Conservation (phyloP, 1,139 yeast species). For the Suhomyces bolitotheri region DNA sequence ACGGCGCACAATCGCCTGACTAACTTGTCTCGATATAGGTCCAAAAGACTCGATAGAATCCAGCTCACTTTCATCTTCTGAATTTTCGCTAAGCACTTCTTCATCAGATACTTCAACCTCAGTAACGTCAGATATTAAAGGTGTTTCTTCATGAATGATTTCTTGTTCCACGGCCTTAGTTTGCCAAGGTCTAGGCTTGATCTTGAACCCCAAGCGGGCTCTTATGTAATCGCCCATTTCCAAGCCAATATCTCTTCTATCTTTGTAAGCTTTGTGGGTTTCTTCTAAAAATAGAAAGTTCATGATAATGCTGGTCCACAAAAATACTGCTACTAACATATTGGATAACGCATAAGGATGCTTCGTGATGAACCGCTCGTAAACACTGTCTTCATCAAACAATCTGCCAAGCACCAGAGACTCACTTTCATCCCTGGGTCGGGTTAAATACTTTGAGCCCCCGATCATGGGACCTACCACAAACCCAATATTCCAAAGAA, state of each 20-base stretch:
- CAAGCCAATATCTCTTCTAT: conserved; percentile 50
- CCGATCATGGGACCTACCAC: conserved; percentile 51
- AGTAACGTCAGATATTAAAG: conserved; percentile 1
- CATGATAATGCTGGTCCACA: conserved; percentile 39
- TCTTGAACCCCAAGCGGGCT: conserved; percentile 31
- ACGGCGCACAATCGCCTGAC: conserved; percentile 18
- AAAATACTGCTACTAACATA: conserved; percentile 48
- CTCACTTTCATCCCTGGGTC: conserved; percentile 21
- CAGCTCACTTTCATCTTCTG: conserved; percentile 3
- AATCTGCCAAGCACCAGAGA: conserved; percentile 4
- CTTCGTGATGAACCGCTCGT: conserved; percentile 32
- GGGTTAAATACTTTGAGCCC: conserved; percentile 42
- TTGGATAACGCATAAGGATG: conserved; percentile 65
- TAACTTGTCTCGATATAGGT: conserved; percentile 8
- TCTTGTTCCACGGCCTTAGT: neutral
- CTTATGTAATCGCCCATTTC: conserved; percentile 52
- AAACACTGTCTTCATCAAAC: conserved; percentile 4
- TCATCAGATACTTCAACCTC: neutral
- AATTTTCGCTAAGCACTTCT: neutral
- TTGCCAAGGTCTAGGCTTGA: conserved; percentile 38
- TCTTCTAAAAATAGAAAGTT: conserved; percentile 62
- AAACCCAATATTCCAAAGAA: conserved; percentile 36
- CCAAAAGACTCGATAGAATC: conserved; percentile 11
- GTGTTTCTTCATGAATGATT: conserved; percentile 6
- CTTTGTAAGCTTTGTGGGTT: conserved; percentile 48